Conservation (phyloP, 2,329 filamentous ascomycete species). For the Lecanicillium sp. region DNA sequence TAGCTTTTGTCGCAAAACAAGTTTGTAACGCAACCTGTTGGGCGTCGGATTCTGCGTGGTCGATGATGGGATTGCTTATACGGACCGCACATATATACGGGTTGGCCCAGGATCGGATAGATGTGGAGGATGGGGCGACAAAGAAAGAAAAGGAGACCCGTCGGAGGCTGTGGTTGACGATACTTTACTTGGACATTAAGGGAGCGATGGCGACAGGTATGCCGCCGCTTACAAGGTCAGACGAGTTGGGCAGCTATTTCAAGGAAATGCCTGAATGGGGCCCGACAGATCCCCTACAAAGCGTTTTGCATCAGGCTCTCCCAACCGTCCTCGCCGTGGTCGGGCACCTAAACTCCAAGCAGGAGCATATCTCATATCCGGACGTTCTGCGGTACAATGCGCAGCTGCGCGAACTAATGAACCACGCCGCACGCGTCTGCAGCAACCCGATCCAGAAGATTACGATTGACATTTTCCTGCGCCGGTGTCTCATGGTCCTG, state of each 20-base stretch:
- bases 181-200: slow-evolving; percentile 31
- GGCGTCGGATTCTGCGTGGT: slow-evolving; percentile 32
- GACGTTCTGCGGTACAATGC: slow-evolving; percentile 28
- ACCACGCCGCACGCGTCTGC: slow-evolving; percentile 25
- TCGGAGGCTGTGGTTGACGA: slow-evolving; percentile 30
- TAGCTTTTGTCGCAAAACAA: slow-evolving; percentile 32
- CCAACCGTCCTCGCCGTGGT: slow-evolving; percentile 27
- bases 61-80: slow-evolving; percentile 28
- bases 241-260: slow-evolving; percentile 24
- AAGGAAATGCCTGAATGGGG: slow-evolving; percentile 22
- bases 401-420: slow-evolving; percentile 29
- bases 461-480: slow-evolving; percentile 30
- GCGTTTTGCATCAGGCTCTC: slow-evolving; percentile 26
- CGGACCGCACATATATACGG: slow-evolving; percentile 30
- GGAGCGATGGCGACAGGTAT: slow-evolving; percentile 30
- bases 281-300: slow-evolving; percentile 25
- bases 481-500: slow-evolving; percentile 31
- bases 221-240: slow-evolving; percentile 28
- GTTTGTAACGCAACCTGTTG: slow-evolving; percentile 33
- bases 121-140: slow-evolving; percentile 20
- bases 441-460: slow-evolving; percentile 26
- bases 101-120: slow-evolving; percentile 25
- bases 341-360: slow-evolving; percentile 27
- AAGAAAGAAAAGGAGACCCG: slow-evolving; percentile 24
- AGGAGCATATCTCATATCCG: slow-evolving; percentile 26